Evolutionary conservation across 164 flowering plant species (phyloP), one percentile per base, ranked within the genome.

Genomic region (Berberis vulgaris): DNA sequence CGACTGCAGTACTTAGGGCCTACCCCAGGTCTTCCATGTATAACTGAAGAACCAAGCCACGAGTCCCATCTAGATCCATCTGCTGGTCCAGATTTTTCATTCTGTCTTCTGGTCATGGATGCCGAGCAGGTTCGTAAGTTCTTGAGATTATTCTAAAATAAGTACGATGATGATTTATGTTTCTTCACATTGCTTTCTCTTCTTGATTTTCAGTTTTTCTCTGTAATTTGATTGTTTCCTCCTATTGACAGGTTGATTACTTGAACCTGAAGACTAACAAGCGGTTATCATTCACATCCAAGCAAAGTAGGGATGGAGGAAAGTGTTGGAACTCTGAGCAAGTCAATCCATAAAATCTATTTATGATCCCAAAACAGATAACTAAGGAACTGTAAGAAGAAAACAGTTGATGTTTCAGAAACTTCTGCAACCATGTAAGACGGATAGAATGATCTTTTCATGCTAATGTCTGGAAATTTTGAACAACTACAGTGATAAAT

Each of bases 1-100:
- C 84, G 95, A 59, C 62, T 80, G 50, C 95, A 86, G 76, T 92
- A 87, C 69, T 66, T 87, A 77, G 89, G 82, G 42, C 86, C 89
- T 54, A 61, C 54, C 60, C 95, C 91, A 1, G 89, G 95, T 61
- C 73, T 86, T 64, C 95, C 98, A 11, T 72, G 71, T 67, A 65
- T 84, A 49, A 56, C 54, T 71, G 89, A 86, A 59, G 78, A 81
- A 59, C 70, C 75, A 57, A 50, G 72, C 10, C 60, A 59, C 40
- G 80, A 79, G 41, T 54, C 43, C 45, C 64, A 73, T 62, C 49
- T 82, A 59, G 91, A 87, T 69, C 80, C 85, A 64, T 75, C 85
- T 10, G 11, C 60, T 45, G 91, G 89, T 39, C 95, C 98, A 26
- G 88, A 77, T 59, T 74, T n/a, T 56, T 78, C 80, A 69, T 84